These are phyloP conservation scores for Isabelozyma heimii DNA, from an alignment of 805 yeast species.

Conservation along the genomic window DNA sequence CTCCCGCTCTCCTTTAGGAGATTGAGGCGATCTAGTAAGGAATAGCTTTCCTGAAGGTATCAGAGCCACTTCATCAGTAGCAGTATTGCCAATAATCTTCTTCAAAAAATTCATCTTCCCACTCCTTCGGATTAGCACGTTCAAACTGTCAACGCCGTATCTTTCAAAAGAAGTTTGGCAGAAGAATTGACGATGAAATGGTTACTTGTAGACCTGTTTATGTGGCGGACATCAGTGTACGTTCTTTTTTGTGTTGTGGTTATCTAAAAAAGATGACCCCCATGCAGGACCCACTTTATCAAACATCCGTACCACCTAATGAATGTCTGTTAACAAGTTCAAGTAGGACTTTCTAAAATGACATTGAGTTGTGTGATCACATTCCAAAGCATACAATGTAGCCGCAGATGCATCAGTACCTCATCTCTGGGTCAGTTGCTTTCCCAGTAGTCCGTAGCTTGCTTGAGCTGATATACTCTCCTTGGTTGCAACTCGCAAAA, in stretches of 20 bases:
- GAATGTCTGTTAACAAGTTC: too few species aligned
- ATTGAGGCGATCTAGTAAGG: constrained; percentile 67
- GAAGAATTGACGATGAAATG: background rate
- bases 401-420: too few species aligned
- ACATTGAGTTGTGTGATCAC: too few species aligned
- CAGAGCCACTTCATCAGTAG: constrained; percentile 59
- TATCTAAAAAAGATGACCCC: background rate
- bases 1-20: constrained; percentile 87
- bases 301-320: background rate
- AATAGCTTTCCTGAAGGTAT: constrained; percentile 80
- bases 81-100: constrained; percentile 55
- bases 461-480: background rate
- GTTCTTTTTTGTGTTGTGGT: background rate
- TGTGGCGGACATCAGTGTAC: too few species aligned
- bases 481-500: background rate
- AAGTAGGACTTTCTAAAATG: too few species aligned
- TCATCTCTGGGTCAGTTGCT: background rate
- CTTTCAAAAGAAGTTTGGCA: background rate
- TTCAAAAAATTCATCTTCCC: constrained; percentile 68
- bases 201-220: background rate
- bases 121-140: background rate
- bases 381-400: too few species aligned
- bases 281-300: background rate
- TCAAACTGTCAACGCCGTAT: background rate
- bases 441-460: too few species aligned